Base-by-base conservation (phyloP, 148 eudicot species). In the Cornus controversa region DNA sequence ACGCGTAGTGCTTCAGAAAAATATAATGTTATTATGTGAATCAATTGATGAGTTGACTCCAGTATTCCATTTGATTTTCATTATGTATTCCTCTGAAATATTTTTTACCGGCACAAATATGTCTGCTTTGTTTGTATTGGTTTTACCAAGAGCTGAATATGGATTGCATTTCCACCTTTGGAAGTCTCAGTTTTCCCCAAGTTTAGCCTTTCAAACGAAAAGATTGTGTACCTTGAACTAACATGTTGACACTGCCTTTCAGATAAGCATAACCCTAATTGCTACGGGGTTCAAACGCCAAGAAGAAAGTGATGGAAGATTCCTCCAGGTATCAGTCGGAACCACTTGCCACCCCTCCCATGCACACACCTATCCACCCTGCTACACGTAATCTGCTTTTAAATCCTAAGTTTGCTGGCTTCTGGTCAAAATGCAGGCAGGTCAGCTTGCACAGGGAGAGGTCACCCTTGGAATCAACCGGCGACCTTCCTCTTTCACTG, bases 271-370 rank as follows among this genome's bases (percentile, higher is more conserved):
- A 77, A 92, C 97, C 67, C 62, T 90, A 45, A 92, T 92, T 66
- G 97, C 97, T 50, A 92, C 97, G 37, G 97, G 97, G 71, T 92
- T 92, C 80, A 92, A 92, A 81, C 89, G 90, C 47, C 94, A 89
- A 75, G 92, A 89, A 81, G 91, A 86, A 36, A 79, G 88, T 63
- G 94, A 92, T 42, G 85, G 86, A 50, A 85, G 90, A 80, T 80
- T 84, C 9, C 81, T 81, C 75, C 93, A 90, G 93, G 97, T 90
- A 85, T 77, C 15, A 16, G 8, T 70, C 23, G 60, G 23, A 40
- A 2, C 45, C 45, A 50, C 57, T 16, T 50, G 57, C 57, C 18
- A 50, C 57, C 20, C 1, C 16, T 16, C 7, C 57, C 18, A 11
- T 50, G 18, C 57, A 50, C 20, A 13, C 16, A 50, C 57, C 34